phyloP scores from a whole-genome alignment of 371 early-diverging fungal species.

The Mucor racemosus region DNA sequence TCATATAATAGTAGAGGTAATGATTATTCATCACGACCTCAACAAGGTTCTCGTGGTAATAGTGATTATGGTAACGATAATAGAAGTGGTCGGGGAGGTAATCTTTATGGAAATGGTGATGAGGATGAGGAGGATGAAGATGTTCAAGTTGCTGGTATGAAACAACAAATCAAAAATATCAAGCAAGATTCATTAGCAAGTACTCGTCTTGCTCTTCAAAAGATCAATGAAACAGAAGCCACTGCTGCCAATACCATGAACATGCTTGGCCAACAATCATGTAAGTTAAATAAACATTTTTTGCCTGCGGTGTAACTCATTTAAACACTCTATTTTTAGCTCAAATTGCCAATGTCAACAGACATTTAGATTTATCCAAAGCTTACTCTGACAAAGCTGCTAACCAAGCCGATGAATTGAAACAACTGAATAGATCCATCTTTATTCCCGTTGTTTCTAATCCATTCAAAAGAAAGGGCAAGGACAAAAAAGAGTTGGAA shows the following conservation, averaged over 20 bases:
- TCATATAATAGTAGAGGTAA: neutral
- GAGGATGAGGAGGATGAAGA: conserved; percentile 52
- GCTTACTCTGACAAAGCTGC: conserved; percentile 75
- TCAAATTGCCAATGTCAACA: conserved; percentile 69
- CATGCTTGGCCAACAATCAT: conserved; percentile 68
- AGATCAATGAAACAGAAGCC: conserved; percentile 68
- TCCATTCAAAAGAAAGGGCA: conserved; percentile 66
- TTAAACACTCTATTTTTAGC: conserved; percentile 24
- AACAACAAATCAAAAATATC: conserved; percentile 66
- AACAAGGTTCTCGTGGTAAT: neutral
- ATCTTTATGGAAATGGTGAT: neutral
- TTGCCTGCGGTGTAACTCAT: conserved; percentile 11
- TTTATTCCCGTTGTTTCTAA: conserved; percentile 72
- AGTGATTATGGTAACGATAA: neutral
- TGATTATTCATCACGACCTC: conserved; percentile 1
- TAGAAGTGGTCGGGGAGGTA: neutral
- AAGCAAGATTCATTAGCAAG: conserved; percentile 78
- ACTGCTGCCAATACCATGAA: conserved; percentile 69
- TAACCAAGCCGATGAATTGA: conserved; percentile 75
- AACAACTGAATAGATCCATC: conserved; percentile 81
- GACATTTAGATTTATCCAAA: conserved; percentile 75
- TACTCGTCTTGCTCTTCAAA: conserved; percentile 72
- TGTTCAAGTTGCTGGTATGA: conserved; percentile 64
- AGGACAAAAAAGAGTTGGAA: conserved; percentile 58
- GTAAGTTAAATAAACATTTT: conserved; percentile 36